phyloP scores from a whole-genome alignment of 2,329 filamentous ascomycete species.

The Diaporthe vaccinii region DNA sequence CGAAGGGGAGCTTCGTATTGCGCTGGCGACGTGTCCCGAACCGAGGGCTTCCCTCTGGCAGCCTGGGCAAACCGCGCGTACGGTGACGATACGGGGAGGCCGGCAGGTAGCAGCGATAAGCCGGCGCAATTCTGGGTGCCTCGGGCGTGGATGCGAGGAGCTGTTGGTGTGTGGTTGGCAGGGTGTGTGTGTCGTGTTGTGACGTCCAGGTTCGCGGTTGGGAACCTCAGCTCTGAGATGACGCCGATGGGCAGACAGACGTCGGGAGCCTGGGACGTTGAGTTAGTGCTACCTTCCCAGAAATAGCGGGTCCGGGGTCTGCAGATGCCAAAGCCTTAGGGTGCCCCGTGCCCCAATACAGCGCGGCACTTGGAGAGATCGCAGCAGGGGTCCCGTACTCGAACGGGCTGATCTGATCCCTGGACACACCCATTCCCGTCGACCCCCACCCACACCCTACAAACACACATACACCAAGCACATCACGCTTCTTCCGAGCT shows the following conservation, averaged over 20 bases:
- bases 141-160: constrained; percentile 10
- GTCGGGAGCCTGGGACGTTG: constrained; percentile 28
- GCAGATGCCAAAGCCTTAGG: constrained; percentile 35
- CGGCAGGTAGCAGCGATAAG: constrained; percentile 21
- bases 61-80: constrained; percentile 39
- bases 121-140: constrained; percentile 15
- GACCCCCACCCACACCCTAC: constrained; percentile 12
- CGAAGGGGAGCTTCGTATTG: constrained; percentile 21
- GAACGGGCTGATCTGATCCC: constrained; percentile 13
- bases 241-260: constrained; percentile 31
- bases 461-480: neutral
- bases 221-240: constrained; percentile 8
- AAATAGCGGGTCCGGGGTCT: constrained; percentile 35
- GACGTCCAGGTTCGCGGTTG: constrained; percentile 18
- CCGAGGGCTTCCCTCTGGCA: constrained; percentile 19
- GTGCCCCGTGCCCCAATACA: constrained; percentile 39
- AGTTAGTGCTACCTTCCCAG: constrained; percentile 23
- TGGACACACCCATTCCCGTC: constrained; percentile 21
- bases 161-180: constrained; percentile 29
- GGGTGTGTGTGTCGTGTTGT: constrained; percentile 11
- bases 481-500: constrained; percentile 23
- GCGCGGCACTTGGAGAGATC: constrained; percentile 25
- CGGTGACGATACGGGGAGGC: constrained; percentile 16
- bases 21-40: constrained; percentile 26
- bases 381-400: constrained; percentile 21